phyloP scores from a whole-genome alignment of 768 basidiomycete species.

The Suillus subluteus region DNA sequence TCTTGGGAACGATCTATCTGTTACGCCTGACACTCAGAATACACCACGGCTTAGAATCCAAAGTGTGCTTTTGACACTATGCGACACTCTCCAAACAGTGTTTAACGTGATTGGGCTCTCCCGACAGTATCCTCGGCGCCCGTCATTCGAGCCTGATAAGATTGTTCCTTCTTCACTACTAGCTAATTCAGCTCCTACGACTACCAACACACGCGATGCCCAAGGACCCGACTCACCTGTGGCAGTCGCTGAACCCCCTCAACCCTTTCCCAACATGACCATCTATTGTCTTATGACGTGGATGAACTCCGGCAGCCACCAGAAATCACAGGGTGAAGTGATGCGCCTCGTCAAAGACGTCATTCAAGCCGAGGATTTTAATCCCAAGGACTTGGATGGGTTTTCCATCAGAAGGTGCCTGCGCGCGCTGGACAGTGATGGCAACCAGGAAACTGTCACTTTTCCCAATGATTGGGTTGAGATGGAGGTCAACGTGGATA shows the following conservation, averaged over 20 bases:
- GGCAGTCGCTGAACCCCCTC: background rate
- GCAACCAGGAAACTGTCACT: background rate
- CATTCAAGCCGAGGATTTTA: slow-evolving; percentile 14
- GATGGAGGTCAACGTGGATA: slow-evolving; percentile 11
- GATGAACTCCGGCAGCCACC: background rate
- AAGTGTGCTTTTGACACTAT: too few relatives aligned
- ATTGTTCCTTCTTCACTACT: background rate
- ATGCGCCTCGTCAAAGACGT: slow-evolving; percentile 11
- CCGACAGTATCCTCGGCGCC: background rate
- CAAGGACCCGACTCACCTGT: too few relatives aligned
- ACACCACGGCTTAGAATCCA: too few relatives aligned
- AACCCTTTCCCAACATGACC: slow-evolving; percentile 20
- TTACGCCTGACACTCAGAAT: too few relatives aligned
- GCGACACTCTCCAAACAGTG: too few relatives aligned
- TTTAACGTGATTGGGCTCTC: background rate
- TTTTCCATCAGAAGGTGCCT: background rate
- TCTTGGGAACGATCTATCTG: too few relatives aligned
- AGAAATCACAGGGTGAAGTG: slow-evolving; percentile 9
- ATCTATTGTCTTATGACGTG: background rate
- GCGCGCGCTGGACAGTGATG: background rate
- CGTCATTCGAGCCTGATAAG: background rate
- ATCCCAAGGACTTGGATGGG: slow-evolving; percentile 6
- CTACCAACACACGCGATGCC: too few relatives aligned
- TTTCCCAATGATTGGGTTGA: slow-evolving; percentile 9
- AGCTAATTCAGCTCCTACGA: background rate